These are phyloP conservation scores for Haplographium delicatum DNA, from an alignment of 495 filamentous ascomycete genomes.

Conservation along the genomic window DNA sequence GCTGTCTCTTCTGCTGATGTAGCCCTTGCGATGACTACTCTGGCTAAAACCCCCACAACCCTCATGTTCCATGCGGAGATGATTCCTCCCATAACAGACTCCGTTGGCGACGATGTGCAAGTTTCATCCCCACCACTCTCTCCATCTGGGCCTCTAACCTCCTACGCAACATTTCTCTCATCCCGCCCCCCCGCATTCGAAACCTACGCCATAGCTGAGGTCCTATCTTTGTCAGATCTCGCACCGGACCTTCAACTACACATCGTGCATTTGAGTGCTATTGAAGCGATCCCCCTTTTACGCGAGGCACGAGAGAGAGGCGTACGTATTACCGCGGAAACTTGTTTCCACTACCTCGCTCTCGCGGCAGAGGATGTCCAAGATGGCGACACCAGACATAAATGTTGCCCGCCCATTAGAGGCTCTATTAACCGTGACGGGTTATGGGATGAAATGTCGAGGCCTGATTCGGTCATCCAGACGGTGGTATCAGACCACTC, in stretches of 20 bases:
- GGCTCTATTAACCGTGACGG: constrained; percentile 76
- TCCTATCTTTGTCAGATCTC: constrained; percentile 71
- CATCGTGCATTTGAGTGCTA: constrained; percentile 91
- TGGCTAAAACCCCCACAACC: constrained; percentile 73
- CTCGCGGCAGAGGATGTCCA: constrained; percentile 80
- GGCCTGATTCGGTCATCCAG: constrained; percentile 72
- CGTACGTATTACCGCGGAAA: constrained; percentile 91
- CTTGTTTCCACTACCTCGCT: constrained; percentile 97
- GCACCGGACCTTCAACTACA: constrained; percentile 84
- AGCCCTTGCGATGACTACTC: constrained; percentile 66
- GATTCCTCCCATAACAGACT: constrained; percentile 81
- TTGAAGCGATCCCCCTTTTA: constrained; percentile 87
- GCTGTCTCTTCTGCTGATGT: constrained; percentile 79
- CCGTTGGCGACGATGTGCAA: constrained; percentile 75
- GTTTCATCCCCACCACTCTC: constrained; percentile 64
- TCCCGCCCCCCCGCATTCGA: constrained; percentile 89
- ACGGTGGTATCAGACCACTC: constrained; percentile 97
- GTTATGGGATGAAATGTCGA: constrained; percentile 77
- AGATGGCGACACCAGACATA: constrained; percentile 90
- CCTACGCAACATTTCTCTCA: constrained; percentile 86
- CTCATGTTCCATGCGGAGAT: constrained; percentile 99
- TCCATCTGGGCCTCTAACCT: constrained; percentile 68
- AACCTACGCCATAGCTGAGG: constrained; percentile 83
- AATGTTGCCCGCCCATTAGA: constrained; percentile 96
- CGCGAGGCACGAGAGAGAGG: constrained; percentile 71